These are phyloP conservation scores for Cytospora paraplurivora DNA, from an alignment of 2,329 filamentous ascomycete species.

Conservation along the genomic window DNA sequence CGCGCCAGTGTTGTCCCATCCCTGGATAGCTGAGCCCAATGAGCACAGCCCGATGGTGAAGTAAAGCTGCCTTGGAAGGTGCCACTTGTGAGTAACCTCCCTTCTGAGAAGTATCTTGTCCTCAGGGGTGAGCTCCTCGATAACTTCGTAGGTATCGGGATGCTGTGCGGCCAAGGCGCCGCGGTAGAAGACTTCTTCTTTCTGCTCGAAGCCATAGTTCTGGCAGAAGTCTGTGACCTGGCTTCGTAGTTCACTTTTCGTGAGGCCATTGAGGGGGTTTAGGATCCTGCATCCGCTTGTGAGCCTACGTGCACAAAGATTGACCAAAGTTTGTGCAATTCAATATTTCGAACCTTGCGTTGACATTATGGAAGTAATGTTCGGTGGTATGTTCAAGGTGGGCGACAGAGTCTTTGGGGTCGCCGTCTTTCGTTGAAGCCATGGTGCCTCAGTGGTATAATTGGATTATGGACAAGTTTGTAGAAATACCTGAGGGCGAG, in stretches of 20 bases:
- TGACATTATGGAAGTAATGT: slow-evolving; percentile 38
- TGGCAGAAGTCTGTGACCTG: slow-evolving; percentile 63
- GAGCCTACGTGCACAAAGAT: neutral
- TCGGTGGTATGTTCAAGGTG: slow-evolving; percentile 31
- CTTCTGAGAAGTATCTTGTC: slow-evolving; percentile 47
- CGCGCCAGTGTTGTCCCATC: slow-evolving; percentile 43
- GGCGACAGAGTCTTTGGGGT: slow-evolving; percentile 12
- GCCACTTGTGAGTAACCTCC: slow-evolving; percentile 69
- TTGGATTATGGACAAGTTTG: neutral
- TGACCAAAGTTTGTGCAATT: neutral
- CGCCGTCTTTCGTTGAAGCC: neutral
- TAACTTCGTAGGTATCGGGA: slow-evolving; percentile 61
- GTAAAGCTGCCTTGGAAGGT: slow-evolving; percentile 62
- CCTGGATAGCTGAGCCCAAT: slow-evolving; percentile 56
- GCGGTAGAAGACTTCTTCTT: slow-evolving; percentile 61
- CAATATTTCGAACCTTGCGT: slow-evolving; percentile 38
- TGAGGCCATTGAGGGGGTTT: slow-evolving; percentile 59
- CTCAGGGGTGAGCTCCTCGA: slow-evolving; percentile 57
- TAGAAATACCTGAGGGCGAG: neutral
- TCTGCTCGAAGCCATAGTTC: slow-evolving; percentile 58
- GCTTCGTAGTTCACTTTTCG: slow-evolving; percentile 50
- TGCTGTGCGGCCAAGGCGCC: slow-evolving; percentile 76
- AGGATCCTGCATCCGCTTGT: slow-evolving; percentile 42
- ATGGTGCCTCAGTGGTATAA: neutral
- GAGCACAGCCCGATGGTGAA: slow-evolving; percentile 64